Conservation (phyloP, 1,284 basidiomycete species). For the Pascua sp. region DNA sequence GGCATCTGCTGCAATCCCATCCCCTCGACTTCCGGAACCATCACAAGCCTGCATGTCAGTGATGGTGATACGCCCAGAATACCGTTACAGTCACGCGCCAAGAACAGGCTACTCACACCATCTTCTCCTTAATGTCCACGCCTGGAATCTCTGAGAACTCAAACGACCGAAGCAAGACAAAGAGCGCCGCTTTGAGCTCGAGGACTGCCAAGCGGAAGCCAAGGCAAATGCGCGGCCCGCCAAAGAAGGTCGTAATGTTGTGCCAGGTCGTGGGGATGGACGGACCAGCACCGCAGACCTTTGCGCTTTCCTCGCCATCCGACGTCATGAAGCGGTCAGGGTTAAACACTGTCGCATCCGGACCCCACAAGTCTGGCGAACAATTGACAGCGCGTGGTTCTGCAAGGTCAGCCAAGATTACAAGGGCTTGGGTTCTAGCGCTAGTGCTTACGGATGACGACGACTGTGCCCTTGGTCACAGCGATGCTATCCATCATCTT, state of each 20-base stretch:
- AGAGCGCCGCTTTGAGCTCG: conserved; percentile 63
- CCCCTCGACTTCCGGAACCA: no score
- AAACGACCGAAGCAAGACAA: conserved; percentile 58
- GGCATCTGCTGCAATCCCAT: no score
- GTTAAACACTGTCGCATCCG: conserved; percentile 63
- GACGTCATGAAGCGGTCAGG: conserved; percentile 19
- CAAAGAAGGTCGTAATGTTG: conserved; percentile 64
- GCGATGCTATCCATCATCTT: conserved; percentile 21
- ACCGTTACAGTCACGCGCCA: no score
- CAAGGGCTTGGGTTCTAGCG: no score
- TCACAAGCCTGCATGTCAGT: no score
- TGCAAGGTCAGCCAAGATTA: no score
- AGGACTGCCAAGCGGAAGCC: conserved; percentile 67
- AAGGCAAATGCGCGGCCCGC: conserved; percentile 65
- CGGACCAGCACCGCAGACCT: conserved; percentile 34
- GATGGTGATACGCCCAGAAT: no score
- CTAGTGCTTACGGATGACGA: conserved; percentile 41
- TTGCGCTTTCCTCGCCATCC: conserved; percentile 37
- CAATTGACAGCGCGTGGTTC: conserved; percentile 55
- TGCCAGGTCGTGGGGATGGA: conserved; percentile 58
- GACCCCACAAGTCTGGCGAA: conserved; percentile 61
- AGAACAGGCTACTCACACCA: no score
- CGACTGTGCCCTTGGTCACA: conserved; percentile 34
- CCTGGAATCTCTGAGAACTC: conserved; percentile 45
- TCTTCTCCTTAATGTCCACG: no score